Evolutionary conservation across 1,284 basidiomycete species (phyloP).

Genomic region (Ganoderma multipileum): DNA sequence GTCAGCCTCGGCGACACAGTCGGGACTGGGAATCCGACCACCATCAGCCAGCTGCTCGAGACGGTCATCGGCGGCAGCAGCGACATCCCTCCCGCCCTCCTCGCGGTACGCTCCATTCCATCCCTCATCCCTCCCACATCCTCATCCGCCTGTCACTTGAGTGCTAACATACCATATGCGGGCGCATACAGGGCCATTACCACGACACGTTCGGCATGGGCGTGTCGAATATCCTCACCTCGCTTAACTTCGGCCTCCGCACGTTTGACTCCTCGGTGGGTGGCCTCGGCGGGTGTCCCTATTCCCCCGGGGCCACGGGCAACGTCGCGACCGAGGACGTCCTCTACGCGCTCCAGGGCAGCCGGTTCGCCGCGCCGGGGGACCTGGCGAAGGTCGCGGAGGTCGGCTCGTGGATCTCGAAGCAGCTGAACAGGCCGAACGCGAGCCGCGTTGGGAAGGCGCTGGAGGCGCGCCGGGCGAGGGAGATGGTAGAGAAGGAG

Average conservation of each 20-base stretch:
- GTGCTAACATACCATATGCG: background rate
- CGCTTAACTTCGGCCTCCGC: conserved; percentile 69
- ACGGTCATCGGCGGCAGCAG: conserved; percentile 61
- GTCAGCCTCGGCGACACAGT: conserved; percentile 93
- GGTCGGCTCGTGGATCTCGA: conserved; percentile 84
- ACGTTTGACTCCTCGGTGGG: conserved; percentile 81
- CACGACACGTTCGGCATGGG: conserved; percentile 94
- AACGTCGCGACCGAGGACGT: conserved; percentile 93
- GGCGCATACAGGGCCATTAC: conserved; percentile 46
- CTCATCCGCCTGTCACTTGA: background rate
- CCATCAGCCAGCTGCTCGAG: conserved; percentile 73
- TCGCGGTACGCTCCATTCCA: conserved; percentile 72
- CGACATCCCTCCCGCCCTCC: conserved; percentile 59
- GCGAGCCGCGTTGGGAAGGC: conserved; percentile 85
- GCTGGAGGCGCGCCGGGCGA: conserved; percentile 60
- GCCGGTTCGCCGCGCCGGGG: conserved; percentile 72
- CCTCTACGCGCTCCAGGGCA: conserved; percentile 81
- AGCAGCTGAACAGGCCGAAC: conserved; percentile 69
- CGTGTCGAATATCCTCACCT: conserved; percentile 73
- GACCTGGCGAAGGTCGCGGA: conserved; percentile 70
- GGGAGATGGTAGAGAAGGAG: conserved; percentile 44
- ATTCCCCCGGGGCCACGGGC: conserved; percentile 94
- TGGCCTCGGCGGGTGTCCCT: conserved; percentile 94
- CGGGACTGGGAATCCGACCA: conserved; percentile 82
- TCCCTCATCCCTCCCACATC: too few relatives aligned